Evolutionary conservation across 139 green algal species (phyloP), one percentile per base, ranked within the genome.

Genomic region (Yamagishiella unicocca): DNA sequence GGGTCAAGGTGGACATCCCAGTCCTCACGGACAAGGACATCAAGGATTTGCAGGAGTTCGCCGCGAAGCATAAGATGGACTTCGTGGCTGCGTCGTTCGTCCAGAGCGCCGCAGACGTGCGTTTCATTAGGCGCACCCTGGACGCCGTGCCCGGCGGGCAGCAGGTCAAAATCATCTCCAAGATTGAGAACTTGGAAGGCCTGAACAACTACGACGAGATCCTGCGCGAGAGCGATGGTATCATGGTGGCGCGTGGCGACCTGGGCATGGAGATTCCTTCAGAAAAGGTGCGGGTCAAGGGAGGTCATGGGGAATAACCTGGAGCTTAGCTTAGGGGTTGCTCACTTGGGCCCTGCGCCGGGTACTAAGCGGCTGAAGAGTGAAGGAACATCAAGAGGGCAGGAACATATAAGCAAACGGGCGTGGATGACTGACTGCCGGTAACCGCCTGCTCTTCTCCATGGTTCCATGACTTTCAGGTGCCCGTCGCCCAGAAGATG

Each of bases 181-280:
- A 96, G 90, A 95, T 96, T 40, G 93, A 96, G 81, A 96, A 96
- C 87, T 31, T 89, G 50, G 88, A 89, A 84, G 93, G 92, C 5
- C 76, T 96, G 31, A 77, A 87, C 29, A 95, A 96, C 87, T 95
- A 91, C 80, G 93, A 96, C 82, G 90, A 94, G 81, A 96, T 96
- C 88, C 84, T 96, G 61, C 86, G 91, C 40, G 85, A 90, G 90
- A 96, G 93, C 27, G 95, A 97, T 77, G 92, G 94, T 27, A 92
- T 97, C 77, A 97, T 97, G 95, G 94, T 96, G 42, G 95, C 95
- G 38, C 88, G 95, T n/a, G 95, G 95, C 22, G 94, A 96, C 83
- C 88, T 97, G 85, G 95, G 93, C 61, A 96, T 96, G 94, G 93
- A 96, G 87, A 93, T 94, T 37, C 91, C 91, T 0, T 93, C 91